A percentile compares a stretch with the other conserved stretches of the same genome.
These are phyloP conservation scores for Babesia divergens DNA, from an alignment of 169 alveolate genomes.

Conservation along the genomic window DNA sequence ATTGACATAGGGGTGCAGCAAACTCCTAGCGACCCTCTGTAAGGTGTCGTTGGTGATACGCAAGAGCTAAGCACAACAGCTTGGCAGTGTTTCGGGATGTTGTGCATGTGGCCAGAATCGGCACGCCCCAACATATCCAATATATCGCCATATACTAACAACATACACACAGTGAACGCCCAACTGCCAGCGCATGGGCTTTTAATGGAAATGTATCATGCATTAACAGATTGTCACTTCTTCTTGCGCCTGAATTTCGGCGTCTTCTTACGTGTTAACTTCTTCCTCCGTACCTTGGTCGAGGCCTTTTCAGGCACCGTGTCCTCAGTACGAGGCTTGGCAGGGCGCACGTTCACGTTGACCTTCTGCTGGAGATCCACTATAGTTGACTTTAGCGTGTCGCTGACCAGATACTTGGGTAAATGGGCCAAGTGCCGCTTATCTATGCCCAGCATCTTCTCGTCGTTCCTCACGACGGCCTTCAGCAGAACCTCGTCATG, in stretches of 20 bases:
- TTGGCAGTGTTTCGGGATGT: no score
- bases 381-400: constrained; percentile 23
- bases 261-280: constrained; percentile 15
- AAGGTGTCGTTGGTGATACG: constrained; percentile 45
- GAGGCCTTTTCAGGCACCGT: not conserved
- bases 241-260: constrained; percentile 47
- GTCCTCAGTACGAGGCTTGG: not conserved
- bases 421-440: constrained; percentile 48
- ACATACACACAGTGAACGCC: not conserved
- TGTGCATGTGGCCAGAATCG: no score
- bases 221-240: constrained; percentile 5
- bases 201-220: no score
- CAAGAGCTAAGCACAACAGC: constrained; percentile 19
- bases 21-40: constrained; percentile 59
- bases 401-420: constrained; percentile 46
- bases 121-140: not conserved
- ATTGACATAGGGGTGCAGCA: not conserved
- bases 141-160: not conserved
- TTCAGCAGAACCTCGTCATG: constrained; percentile 43
- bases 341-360: constrained; percentile 14
- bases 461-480: constrained; percentile 52
- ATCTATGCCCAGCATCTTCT: constrained; percentile 28
- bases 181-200: no score
- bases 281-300: not conserved
- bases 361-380: constrained; percentile 29